Evolutionary conservation across 192 early-diverging fungal genomes (phyloP).

Genomic region (Coemansia sp.): DNA sequence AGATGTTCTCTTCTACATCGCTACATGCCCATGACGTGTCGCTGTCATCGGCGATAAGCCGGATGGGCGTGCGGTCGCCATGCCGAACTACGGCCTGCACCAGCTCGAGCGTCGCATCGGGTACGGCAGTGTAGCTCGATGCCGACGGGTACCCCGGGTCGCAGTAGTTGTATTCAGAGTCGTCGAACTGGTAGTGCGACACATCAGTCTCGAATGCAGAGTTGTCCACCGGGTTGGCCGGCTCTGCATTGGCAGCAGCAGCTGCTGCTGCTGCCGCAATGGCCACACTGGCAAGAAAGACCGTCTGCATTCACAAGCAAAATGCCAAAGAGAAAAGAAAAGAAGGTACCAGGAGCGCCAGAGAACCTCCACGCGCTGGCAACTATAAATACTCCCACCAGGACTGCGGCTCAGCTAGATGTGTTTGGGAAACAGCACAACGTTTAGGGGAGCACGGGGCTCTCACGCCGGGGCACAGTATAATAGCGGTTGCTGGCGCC

Average conservation of each 20-base stretch:
- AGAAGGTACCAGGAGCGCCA: too few species aligned
- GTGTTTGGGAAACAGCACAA: background rate
- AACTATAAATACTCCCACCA: too few species aligned
- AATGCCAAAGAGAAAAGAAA: background rate
- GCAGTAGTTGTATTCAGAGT: conserved; percentile 35
- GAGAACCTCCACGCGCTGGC: too few species aligned
- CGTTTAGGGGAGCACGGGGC: background rate
- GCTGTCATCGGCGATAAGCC: conserved; percentile 30
- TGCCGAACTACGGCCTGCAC: conserved; percentile 56
- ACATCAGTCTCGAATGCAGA: conserved; percentile 6
- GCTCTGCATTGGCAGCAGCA: conserved; percentile 3
- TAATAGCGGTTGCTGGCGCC: conserved; percentile 65
- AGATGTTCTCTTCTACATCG: conserved; percentile 22
- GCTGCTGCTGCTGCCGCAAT: conserved; percentile 4
- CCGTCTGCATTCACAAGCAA: conserved; percentile 1
- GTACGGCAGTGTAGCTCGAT: conserved; percentile 16
- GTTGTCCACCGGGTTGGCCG: conserved; percentile 1
- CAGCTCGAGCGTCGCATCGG: conserved; percentile 47
- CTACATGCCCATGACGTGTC: conserved; percentile 39
- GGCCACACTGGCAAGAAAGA: background rate
- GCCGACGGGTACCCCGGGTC: conserved; percentile 21
- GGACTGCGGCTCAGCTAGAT: too few species aligned
- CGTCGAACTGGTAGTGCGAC: conserved; percentile 8
- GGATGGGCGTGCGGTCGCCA: conserved; percentile 49
- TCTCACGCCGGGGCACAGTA: background rate